phyloP scores from a whole-genome alignment of 2,329 filamentous ascomycete species.

The Fusarium subtropicale region DNA sequence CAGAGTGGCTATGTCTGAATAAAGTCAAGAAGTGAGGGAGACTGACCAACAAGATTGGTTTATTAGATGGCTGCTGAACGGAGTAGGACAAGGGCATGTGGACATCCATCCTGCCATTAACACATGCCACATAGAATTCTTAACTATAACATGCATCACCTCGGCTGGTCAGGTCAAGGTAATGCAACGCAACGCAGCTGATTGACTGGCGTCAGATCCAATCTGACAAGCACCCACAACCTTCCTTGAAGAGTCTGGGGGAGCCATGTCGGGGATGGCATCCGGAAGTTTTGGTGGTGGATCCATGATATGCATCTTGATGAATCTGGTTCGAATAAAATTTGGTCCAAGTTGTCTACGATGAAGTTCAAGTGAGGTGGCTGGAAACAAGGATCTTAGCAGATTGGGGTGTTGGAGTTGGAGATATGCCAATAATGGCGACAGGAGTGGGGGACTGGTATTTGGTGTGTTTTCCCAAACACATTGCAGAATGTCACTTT shows the following conservation, averaged over 20 bases:
- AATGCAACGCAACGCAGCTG: constrained; percentile 14
- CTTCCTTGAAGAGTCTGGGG: constrained; percentile 32
- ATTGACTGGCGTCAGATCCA: constrained; percentile 27
- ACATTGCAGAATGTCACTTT: neutral
- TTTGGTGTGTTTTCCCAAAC: constrained; percentile 6
- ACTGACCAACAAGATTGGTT: neutral
- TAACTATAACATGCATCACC: constrained; percentile 23
- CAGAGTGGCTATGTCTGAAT: constrained; percentile 31
- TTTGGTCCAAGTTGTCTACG: neutral
- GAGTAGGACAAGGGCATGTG: neutral
- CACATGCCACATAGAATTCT: constrained; percentile 33
- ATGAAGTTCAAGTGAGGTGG: neutral
- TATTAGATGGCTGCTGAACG: neutral
- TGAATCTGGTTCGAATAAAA: constrained; percentile 22
- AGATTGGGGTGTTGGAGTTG: neutral
- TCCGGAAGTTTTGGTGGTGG: constrained; percentile 20
- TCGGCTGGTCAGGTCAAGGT: constrained; percentile 34
- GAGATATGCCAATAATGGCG: neutral
- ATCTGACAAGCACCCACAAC: constrained; percentile 35
- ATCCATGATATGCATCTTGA: constrained; percentile 34
- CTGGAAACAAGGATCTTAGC: neutral
- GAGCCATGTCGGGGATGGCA: constrained; percentile 20
- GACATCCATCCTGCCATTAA: constrained; percentile 7
- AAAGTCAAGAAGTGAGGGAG: neutral
- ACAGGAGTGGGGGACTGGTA: neutral